Percentiles rank a stretch among this genome's conserved stretches.
These are phyloP conservation scores for Strigomonas culicis DNA, from an alignment of 208 protist species.

Conservation along the genomic window DNA sequence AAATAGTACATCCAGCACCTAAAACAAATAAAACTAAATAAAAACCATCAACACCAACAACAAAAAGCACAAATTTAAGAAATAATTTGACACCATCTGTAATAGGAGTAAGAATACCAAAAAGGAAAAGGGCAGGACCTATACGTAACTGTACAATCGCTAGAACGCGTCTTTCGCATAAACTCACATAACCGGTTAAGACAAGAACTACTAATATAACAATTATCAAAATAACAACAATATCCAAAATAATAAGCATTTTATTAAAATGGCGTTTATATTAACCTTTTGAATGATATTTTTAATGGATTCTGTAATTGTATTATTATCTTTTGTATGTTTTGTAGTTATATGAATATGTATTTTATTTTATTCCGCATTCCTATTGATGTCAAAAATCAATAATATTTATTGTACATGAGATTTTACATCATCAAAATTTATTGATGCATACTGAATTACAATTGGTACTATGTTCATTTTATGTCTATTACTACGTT, in stretches of 20 bases:
- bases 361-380: conserved; percentile 55
- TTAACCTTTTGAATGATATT: conserved; percentile 88
- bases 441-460: conserved; percentile 83
- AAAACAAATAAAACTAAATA: conserved; percentile 59
- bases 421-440: conserved; percentile 84
- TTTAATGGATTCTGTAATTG: conserved; percentile 79
- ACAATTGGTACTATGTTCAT: conserved; percentile 75
- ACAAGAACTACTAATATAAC: conserved; percentile 78
- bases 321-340: conserved; percentile 88
- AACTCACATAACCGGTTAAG: conserved; percentile 76
- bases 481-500: conserved; percentile 68
- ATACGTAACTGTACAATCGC: conserved; percentile 77
- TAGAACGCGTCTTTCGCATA: conserved; percentile 70
- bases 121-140: conserved; percentile 76
- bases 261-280: conserved; percentile 72
- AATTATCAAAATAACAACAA: conserved; percentile 73
- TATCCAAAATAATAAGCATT: conserved; percentile 65
- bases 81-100: conserved; percentile 87
- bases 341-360: conserved; percentile 79
- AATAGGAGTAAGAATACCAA: conserved; percentile 81
- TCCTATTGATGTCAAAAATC: conserved; percentile 74
- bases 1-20: conserved; percentile 59
- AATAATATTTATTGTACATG: conserved; percentile 83
- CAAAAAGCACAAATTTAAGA: conserved; percentile 82
- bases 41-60: conserved; percentile 73